Evolutionary conservation across 2,329 filamentous ascomycete species (phyloP).

Genomic region (Reticulascus tulasneorum): DNA sequence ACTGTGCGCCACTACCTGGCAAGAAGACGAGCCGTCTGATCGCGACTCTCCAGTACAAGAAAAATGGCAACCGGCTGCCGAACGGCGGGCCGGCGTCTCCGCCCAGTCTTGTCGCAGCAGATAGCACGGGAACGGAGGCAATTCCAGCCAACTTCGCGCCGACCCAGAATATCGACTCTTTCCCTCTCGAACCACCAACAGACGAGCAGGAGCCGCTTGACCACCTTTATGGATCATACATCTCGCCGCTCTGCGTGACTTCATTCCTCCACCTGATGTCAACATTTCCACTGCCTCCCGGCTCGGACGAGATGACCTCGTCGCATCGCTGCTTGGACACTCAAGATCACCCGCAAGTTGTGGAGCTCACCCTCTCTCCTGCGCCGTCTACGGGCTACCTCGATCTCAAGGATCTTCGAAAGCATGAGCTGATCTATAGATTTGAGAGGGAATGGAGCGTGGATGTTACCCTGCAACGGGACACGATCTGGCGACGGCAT

Average conservation of each 20-base stretch:
- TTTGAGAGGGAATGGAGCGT: conserved; percentile 90
- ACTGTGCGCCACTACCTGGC: conserved; percentile 53
- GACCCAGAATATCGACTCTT: conserved; percentile 52
- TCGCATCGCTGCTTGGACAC: conserved; percentile 64
- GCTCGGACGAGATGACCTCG: conserved; percentile 50
- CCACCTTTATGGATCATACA: conserved; percentile 62
- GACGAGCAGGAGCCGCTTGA: conserved; percentile 57
- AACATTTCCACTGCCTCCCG: conserved; percentile 52
- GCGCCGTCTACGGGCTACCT: conserved; percentile 60
- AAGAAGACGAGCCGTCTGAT: conserved; percentile 48
- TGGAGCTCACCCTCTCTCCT: conserved; percentile 62
- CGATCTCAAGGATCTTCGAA: conserved; percentile 65
- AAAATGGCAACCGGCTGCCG: conserved; percentile 19
- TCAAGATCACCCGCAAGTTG: conserved; percentile 55
- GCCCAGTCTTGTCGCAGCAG: conserved; percentile 25
- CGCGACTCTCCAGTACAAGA: conserved; percentile 63
- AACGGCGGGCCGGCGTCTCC: conserved; percentile 29
- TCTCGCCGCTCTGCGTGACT: conserved; percentile 61
- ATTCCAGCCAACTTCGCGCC: conserved; percentile 56
- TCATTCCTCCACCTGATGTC: conserved; percentile 65
- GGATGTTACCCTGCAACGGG: conserved; percentile 73
- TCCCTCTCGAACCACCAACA: conserved; percentile 56
- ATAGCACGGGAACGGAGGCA: conserved; percentile 32
- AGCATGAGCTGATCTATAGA: conserved; percentile 75
- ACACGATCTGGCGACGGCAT: conserved; percentile 70